These are phyloP conservation scores for Populus pruinosa DNA, from an alignment of 345 rosid species.

Conservation along the genomic window DNA sequence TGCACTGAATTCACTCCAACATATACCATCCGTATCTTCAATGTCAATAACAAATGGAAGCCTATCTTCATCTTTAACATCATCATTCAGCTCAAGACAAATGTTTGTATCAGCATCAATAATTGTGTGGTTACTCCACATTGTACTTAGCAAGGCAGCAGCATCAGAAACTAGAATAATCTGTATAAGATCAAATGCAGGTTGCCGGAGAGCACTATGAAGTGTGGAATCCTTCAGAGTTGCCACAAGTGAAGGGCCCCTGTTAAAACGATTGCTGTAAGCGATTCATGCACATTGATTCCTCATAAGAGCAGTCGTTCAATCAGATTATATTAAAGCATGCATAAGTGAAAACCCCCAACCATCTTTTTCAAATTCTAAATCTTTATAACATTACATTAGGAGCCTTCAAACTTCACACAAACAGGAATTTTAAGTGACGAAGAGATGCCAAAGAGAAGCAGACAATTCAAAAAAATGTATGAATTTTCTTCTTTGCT, in stretches of 20 bases:
- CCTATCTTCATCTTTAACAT: conserved; percentile 43
- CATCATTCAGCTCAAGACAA: conserved; percentile 36
- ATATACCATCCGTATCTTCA: conserved; percentile 45
- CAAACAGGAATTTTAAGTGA: not conserved
- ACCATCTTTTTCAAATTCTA: not conserved
- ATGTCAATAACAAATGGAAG: conserved; percentile 33
- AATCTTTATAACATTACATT: not conserved
- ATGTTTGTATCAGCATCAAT: conserved; percentile 21
- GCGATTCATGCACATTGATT: too few species aligned
- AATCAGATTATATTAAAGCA: not conserved
- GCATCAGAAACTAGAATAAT: conserved; percentile 86
- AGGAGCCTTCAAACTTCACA: not conserved
- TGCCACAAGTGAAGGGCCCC: conserved; percentile 92
- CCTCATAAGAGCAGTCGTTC: too few species aligned
- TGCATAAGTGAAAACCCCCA: not conserved
- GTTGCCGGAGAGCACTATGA: conserved; percentile 80
- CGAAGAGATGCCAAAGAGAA: not conserved
- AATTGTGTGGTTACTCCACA: conserved; percentile 34
- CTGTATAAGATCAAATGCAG: conserved; percentile 90
- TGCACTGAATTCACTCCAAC: conserved; percentile 67
- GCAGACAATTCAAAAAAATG: not conserved
- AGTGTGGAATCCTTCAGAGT: conserved; percentile 83
- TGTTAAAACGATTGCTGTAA: conserved; percentile 32
- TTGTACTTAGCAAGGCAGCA: conserved; percentile 55
- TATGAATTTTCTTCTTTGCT: not conserved